Base-by-base conservation (phyloP, 768 basidiomycete species). In the Tulasnella sp. region DNA sequence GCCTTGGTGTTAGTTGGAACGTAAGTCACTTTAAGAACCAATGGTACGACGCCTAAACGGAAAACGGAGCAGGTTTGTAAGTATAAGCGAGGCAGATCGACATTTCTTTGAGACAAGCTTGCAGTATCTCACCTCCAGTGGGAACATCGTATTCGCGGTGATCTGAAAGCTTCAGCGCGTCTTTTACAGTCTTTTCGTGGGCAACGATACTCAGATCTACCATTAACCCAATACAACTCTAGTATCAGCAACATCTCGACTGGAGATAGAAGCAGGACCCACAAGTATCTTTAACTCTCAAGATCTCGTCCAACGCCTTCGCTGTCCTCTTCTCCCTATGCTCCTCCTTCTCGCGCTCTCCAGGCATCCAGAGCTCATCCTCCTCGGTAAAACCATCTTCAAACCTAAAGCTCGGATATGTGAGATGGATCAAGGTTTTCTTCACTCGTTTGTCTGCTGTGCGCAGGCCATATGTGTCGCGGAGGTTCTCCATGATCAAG, bases 111-210 rank as follows among this genome's bases (percentile, higher is more conserved):
- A n/a, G n/a, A n/a, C n/a, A n/a, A n/a, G n/a, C n/a, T n/a, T n/a
- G n/a, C n/a, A n/a, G n/a, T n/a, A n/a, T 69, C 77, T 64, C 50
- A 79, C 86, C 86, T 74, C 86, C 85, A 3, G 84, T 85, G 0
- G 80, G 77, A 19, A 86, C 68, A 4, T 65, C 51, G 67, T 78
- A 81, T 10, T 54, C 61, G 1, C 67, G 67, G 17, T 81, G 76
- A 3, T 73, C 78, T 27, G 80, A 69, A 0, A 75, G 74, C 3
- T 68, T 71, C 64, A 85, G 64, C 52, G 85, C 78, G 0, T 76
- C 80, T 43, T 76, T 76, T 41, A 84, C 82, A 61, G 82, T 78
- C 1, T 78, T 82, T 15, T 78, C 75, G 65, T 88, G 86, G 0
- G 80, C 77, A 1, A 84, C 84, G 60, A 86, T 76, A 3, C 83